Base-by-base conservation (phyloP, 2,329 filamentous ascomycete genomes). In the Didymella pinodella region DNA sequence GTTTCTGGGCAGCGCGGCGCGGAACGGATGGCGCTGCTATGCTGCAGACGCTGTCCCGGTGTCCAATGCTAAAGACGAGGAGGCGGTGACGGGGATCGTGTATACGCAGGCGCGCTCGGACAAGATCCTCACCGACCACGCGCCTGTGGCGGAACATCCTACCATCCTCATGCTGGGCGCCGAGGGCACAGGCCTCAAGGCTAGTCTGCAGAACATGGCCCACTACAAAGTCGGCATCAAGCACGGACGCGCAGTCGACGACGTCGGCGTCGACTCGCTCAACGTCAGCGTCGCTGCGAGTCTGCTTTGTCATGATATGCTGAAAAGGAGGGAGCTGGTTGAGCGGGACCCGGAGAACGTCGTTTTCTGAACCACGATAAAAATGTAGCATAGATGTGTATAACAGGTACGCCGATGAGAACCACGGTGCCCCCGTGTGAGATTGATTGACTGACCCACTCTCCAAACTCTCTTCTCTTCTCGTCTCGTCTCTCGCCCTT, bases 251-350 rank as follows among this genome's bases (percentile, higher is more conserved):
- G 63, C 68, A 2, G 41, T 79, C 72, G 62, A 81, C 69, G 73
- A 84, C 70, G 74, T 87, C 65, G 73, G 84, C 1, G 87, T 99
- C 2, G 94, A 98, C 77, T 97, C 93, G 75, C 79, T 99, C 75
- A 98, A 99, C 74, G 95, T 98, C 38, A 92, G 91, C 72, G 93
- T 96, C 20, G 94, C 95, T 1, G 87, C 91, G 7, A 92, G 87
- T 0, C 80, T 98, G 48, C 79, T 98, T 49, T 89, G 88, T 62
- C 85, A 88, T 63, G 82, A 88, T 0, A 92, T 95, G 70, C 73
- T 91, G 3, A 20, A 20, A 69, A 84, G 79, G 49, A 70, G 64
- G 53, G 34, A 40, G 26, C 12, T 4, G 0, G 26, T 43, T 16
- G 41, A 49, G 40, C 36, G 56, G 7, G 56, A 59, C 14, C 56